These are phyloP conservation scores for Penicillium desertorum DNA, from an alignment of 495 filamentous ascomycete genomes.

Conservation along the genomic window DNA sequence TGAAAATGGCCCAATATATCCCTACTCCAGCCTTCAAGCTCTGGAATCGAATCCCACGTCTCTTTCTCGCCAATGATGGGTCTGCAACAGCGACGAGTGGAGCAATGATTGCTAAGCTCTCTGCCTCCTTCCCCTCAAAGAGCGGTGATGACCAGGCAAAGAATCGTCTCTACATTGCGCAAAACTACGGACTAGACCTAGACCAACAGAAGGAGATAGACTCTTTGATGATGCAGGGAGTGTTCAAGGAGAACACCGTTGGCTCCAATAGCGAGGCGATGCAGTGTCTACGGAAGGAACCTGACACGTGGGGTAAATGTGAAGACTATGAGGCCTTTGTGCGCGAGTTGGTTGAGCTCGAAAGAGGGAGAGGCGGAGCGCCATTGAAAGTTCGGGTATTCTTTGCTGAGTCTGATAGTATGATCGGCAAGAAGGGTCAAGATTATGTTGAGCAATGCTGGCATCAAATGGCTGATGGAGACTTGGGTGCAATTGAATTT, in stretches of 20 bases:
- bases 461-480: slow-evolving; percentile 9
- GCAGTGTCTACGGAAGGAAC: slow-evolving; percentile 31
- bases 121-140: slow-evolving; percentile 1
- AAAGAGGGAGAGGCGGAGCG: not conserved
- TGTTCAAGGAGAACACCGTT: slow-evolving; percentile 31
- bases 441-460: slow-evolving; percentile 37
- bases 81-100: slow-evolving; percentile 28
- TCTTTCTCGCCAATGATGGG: slow-evolving; percentile 31
- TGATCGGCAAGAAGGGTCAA: slow-evolving; percentile 34
- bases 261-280: slow-evolving; percentile 39
- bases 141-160: slow-evolving; percentile 7
- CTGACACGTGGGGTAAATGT: slow-evolving; percentile 29
- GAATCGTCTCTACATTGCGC: slow-evolving; percentile 22
- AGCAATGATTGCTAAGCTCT: slow-evolving; percentile 15
- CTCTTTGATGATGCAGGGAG: slow-evolving; percentile 15
- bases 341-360: slow-evolving; percentile 15
- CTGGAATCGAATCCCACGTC: slow-evolving; percentile 37
- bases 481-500: slow-evolving; percentile 20
- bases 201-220: slow-evolving; percentile 26
- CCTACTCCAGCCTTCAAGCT: slow-evolving; percentile 29
- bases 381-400: slow-evolving; percentile 22
- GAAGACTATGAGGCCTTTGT: slow-evolving; percentile 33
- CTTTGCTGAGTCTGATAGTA: slow-evolving; percentile 29
- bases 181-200: slow-evolving; percentile 20
- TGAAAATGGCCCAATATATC: slow-evolving; percentile 31